Conservation (phyloP, 768 basidiomycete species). For the Xerocomus spinulosus region DNA sequence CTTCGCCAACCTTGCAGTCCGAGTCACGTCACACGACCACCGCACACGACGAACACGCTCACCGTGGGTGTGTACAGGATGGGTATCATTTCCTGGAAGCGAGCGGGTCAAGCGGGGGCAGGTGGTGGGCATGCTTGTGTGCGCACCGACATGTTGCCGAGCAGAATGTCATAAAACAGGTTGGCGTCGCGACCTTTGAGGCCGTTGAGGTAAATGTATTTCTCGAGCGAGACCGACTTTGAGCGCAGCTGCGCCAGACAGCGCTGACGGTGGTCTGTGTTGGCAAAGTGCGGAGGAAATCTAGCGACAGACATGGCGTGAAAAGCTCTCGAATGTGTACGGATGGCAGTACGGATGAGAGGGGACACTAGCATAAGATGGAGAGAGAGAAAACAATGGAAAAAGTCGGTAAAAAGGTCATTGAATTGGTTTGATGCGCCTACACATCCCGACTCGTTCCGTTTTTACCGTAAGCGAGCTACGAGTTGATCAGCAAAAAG, state of each 20-base stretch:
- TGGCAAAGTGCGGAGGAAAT: constrained; percentile 46
- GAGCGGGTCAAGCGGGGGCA: constrained; percentile 1
- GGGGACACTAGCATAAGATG: constrained; percentile 6
- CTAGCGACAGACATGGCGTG: constrained; percentile 29
- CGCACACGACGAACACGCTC: background rate
- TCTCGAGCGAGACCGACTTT: constrained; percentile 53
- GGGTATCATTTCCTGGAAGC: constrained; percentile 50
- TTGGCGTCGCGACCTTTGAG: constrained; percentile 59
- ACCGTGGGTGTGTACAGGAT: constrained; percentile 77
- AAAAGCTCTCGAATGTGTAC: constrained; percentile 9
- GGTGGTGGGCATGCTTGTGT: background rate
- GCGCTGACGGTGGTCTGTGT: constrained; percentile 51
- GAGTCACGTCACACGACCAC: constrained; percentile 9
- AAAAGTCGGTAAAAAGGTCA: background rate
- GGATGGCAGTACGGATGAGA: constrained; percentile 1
- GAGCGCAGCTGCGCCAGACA: constrained; percentile 56
- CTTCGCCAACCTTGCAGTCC: constrained; percentile 54
- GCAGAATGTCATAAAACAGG: constrained; percentile 62
- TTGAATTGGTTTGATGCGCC: too few species aligned
- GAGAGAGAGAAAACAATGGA: background rate
- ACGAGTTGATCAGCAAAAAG: too few species aligned
- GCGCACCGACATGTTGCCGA: constrained; percentile 55
- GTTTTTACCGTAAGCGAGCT: too few species aligned
- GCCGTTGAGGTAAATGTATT: constrained; percentile 66
- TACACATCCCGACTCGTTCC: too few species aligned